Evolutionary conservation across 2,329 filamentous ascomycete genomes (phyloP).

Genomic region (Colletotrichum brevisporum): DNA sequence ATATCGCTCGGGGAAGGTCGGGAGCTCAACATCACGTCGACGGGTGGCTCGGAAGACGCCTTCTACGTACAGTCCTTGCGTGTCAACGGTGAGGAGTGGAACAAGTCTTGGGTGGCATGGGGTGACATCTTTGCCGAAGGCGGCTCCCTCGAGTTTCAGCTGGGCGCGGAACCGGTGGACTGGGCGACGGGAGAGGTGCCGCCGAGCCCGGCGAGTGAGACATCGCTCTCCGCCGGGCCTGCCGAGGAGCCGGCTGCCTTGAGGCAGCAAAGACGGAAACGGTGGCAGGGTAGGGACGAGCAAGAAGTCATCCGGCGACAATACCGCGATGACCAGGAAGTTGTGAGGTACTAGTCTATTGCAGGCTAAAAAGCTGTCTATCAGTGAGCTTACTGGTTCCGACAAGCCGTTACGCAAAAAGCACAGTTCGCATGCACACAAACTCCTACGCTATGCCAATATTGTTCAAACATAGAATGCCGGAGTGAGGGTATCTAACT

Average conservation of each 20-base stretch:
- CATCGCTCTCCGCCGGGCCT: neutral
- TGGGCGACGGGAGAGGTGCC: slow-evolving; percentile 74
- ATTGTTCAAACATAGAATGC: slow-evolving; percentile 39
- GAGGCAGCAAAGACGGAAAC: slow-evolving; percentile 14
- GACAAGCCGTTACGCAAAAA: neutral
- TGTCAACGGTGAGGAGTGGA: slow-evolving; percentile 75
- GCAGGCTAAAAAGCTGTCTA: too few species aligned
- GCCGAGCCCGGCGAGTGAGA: slow-evolving; percentile 68
- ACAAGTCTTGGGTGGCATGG: slow-evolving; percentile 76
- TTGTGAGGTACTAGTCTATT: neutral
- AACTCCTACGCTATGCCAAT: slow-evolving; percentile 49
- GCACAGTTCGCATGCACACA: slow-evolving; percentile 27
- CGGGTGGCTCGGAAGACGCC: slow-evolving; percentile 61
- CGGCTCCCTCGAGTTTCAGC: slow-evolving; percentile 74
- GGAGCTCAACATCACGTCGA: slow-evolving; percentile 67
- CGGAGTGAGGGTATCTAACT: slow-evolving; percentile 38
- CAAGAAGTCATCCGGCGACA: slow-evolving; percentile 4
- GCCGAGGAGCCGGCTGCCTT: neutral
- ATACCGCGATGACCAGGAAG: neutral
- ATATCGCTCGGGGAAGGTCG: slow-evolving; percentile 71
- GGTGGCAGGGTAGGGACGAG: slow-evolving; percentile 12
- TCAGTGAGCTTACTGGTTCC: too few species aligned
- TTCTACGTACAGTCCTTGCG: slow-evolving; percentile 76
- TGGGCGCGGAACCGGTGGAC: slow-evolving; percentile 65
- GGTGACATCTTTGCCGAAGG: slow-evolving; percentile 75